Conservation (phyloP, 208 protist species). For the Herpetomonas muscarum region DNA sequence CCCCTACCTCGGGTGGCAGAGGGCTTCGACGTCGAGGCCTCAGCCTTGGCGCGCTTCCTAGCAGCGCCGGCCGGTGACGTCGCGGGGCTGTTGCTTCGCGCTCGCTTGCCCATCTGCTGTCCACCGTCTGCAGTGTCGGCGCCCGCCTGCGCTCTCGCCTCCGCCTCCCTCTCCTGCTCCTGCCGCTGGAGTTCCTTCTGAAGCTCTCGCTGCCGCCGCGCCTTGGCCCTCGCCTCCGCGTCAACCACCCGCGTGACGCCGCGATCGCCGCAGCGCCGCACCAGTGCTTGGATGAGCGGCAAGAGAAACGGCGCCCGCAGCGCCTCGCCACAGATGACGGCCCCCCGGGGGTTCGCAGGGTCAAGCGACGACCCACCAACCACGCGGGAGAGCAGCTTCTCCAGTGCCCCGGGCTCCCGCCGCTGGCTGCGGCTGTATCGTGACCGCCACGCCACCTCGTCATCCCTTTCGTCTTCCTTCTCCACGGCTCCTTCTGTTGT, state of each 20-base stretch:
- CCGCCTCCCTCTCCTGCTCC: background rate
- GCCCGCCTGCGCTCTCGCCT: too few relatives aligned
- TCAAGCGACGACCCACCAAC: conserved; percentile 5
- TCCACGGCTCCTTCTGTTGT: background rate
- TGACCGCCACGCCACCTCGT: background rate
- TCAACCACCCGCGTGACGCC: background rate
- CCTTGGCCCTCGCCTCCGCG: conserved; percentile 5
- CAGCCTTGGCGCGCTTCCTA: background rate
- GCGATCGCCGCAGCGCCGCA: conserved; percentile 16
- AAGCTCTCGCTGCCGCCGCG: background rate
- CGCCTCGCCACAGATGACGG: conserved; percentile 49
- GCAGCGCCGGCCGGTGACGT: background rate
- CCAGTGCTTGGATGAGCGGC: conserved; percentile 25
- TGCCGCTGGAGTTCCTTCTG: background rate
- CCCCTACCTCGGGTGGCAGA: too few relatives aligned
- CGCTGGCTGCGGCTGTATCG: conserved; percentile 8
- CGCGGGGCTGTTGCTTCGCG: background rate
- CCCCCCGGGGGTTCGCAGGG: conserved; percentile 6
- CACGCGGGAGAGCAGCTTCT: conserved; percentile 35
- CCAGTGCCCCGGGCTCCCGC: conserved; percentile 16
- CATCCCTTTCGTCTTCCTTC: background rate
- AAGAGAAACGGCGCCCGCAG: conserved; percentile 42
- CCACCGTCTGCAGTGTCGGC: background rate
- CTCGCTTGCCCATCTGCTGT: background rate
- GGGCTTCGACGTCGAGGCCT: too few relatives aligned